phyloP scores from a whole-genome alignment of 176 grass and related monocot genomes.

The Elymus sibiricus region DNA sequence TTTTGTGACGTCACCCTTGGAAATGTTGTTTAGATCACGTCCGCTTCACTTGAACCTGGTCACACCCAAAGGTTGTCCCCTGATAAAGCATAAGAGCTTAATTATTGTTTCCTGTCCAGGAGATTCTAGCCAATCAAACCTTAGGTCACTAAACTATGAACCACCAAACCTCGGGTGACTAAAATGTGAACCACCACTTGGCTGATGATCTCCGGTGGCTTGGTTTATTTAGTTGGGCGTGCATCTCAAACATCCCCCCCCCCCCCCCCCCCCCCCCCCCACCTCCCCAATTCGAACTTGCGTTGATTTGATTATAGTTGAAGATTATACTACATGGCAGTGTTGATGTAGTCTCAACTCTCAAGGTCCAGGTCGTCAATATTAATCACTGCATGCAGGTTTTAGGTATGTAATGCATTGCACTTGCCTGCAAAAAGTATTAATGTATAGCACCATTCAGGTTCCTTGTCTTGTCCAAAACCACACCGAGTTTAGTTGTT shows the following conservation, averaged over 20 bases:
- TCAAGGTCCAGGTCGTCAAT: no score
- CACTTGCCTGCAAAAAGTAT: not conserved
- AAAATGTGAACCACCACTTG: not conserved
- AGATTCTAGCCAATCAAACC: not conserved
- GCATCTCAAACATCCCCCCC: not conserved
- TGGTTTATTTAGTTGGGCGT: not conserved
- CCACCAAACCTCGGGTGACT: not conserved
- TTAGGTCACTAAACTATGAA: not conserved
- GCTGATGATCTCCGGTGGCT: not conserved
- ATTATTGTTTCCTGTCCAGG: conserved; percentile 10
- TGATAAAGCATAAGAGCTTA: not conserved
- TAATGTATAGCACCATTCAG: no score
- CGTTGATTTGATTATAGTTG: not conserved
- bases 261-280: no score
- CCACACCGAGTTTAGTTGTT: not conserved
- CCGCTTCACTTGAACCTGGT: not conserved
- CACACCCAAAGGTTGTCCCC: conserved; percentile 5
- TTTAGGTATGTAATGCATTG: not conserved
- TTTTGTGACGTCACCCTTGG: conserved; percentile 13
- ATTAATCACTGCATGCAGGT: no score
- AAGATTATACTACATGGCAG: not conserved
- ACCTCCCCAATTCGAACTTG: not conserved
- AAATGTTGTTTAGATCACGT: not conserved
- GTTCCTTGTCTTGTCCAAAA: not conserved
- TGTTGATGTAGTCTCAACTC: not conserved